Base-by-base conservation (phyloP, 2,329 filamentous ascomycete genomes). In the Fusarium sp. region DNA sequence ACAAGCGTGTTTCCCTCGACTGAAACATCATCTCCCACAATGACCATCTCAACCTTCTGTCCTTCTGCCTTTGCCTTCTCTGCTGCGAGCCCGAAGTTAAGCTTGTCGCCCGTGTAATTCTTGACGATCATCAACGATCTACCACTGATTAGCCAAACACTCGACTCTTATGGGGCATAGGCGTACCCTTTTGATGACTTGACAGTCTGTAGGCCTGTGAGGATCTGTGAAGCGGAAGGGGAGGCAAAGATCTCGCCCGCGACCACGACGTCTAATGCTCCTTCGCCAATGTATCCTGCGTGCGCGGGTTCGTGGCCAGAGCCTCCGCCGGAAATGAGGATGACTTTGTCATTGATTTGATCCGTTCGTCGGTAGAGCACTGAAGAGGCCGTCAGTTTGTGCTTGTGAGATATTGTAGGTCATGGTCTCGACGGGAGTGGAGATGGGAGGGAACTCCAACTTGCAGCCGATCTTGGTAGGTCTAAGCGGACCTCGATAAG, bases 51-150 rank as follows among this genome's bases (percentile, higher is more conserved):
- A 8, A 78, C 72, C 24, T 70, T 69, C 26, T 75, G 74, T 3
- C 75, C 75, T 14, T 74, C 63, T 7, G 78, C 72, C 55, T 79
- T 79, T 39, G 78, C 78, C 62, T 79, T 78, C 64, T 80, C 78
- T 8, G 78, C 78, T 6, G 78, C 78, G 22, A 80, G 58, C 9
- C 78, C 77, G 57, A 80, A 79, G 66, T 79, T 78, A 54, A 79
- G 74, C 54, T 78, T 78, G 51, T 79, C 77, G 26, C 77, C 77
- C 1, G 77, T 79, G 58, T 78, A 79, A 58, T 79, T 79, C 45
- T 78, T 79, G 41, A 78, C 76, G 36, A 78, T 78, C 36, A 79
- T 48, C 60, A 78, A 32, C 6, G 74, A 67, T 22, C 75, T 76
- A 20, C 10, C 14, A 26, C 26, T 47, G 22, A 55, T 71, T 41